A percentile compares a stretch with the other conserved stretches of the same genome.
These are phyloP conservation scores for Mucor indicus DNA, from an alignment of 371 early-diverging fungal species.

Conservation along the genomic window DNA sequence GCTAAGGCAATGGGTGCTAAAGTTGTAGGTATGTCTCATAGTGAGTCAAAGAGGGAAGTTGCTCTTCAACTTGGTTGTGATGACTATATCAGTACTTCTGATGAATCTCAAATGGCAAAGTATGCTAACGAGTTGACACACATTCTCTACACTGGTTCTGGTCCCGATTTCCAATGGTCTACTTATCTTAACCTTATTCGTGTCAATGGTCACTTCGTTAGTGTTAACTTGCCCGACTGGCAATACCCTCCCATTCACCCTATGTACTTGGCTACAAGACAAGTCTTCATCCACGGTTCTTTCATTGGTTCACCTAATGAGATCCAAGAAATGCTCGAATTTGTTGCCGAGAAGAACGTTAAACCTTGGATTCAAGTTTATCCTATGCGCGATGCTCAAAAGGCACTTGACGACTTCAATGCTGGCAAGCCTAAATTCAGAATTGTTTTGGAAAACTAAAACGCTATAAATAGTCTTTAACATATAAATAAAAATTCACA, in stretches of 20 bases:
- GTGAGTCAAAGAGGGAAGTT: constrained; percentile 31
- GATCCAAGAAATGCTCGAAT: constrained; percentile 59
- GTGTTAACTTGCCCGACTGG: constrained; percentile 61
- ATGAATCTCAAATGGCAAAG: constrained; percentile 46
- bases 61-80: constrained; percentile 37
- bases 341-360: constrained; percentile 61
- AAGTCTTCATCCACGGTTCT: constrained; percentile 56
- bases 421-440: constrained; percentile 63
- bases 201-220: constrained; percentile 42
- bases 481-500: no score
- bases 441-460: constrained; percentile 49
- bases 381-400: constrained; percentile 57
- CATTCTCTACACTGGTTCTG: constrained; percentile 32
- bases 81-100: constrained; percentile 27
- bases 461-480: no score
- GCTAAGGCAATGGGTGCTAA: constrained; percentile 18
- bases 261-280: constrained; percentile 5
- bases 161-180: constrained; percentile 10
- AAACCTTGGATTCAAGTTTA: constrained; percentile 57
- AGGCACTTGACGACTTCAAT: constrained; percentile 52
- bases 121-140: constrained; percentile 32
- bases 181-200: constrained; percentile 39
- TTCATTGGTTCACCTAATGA: constrained; percentile 53
- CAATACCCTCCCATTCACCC: constrained; percentile 5
- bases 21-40: constrained; percentile 7